Percentiles rank a stretch among this genome's conserved stretches.
Evolutionary conservation across 208 protist genomes (phyloP).

Genomic region (Leishmania lainsoni): DNA sequence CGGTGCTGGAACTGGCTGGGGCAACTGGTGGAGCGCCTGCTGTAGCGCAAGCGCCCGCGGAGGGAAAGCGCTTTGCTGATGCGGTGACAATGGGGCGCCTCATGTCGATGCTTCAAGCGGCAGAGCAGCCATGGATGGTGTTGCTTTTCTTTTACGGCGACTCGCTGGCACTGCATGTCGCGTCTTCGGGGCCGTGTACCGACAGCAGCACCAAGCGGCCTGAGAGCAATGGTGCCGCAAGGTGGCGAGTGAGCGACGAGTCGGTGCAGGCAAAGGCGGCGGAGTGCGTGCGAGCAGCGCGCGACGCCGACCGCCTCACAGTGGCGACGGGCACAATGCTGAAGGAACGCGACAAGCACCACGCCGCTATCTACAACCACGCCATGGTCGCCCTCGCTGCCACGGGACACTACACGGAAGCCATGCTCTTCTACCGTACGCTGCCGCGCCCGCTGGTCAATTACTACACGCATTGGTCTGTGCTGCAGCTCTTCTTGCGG

Average conservation of each 20-base stretch:
- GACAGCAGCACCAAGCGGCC: background rate
- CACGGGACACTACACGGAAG: constrained; percentile 26
- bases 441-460: constrained; percentile 20
- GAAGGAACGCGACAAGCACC: constrained; percentile 15
- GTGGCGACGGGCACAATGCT: constrained; percentile 21
- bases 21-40: background rate
- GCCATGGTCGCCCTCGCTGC: constrained; percentile 43
- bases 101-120: constrained; percentile 22
- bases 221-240: background rate
- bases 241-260: background rate
- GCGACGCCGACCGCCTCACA: constrained; percentile 6
- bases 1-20: background rate
- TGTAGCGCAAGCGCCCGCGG: background rate
- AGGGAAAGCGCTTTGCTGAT: background rate
- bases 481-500: constrained; percentile 31
- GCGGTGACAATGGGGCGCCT: constrained; percentile 22
- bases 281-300: background rate
- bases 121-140: constrained; percentile 26
- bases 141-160: constrained; percentile 36
- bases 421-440: constrained; percentile 36
- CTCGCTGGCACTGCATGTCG: constrained; percentile 8
- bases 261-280: background rate
- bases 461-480: constrained; percentile 35
- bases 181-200: background rate
- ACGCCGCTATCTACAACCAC: constrained; percentile 50